Conservation (phyloP, 2,329 filamentous ascomycete genomes). For the Penicillium sp. region DNA sequence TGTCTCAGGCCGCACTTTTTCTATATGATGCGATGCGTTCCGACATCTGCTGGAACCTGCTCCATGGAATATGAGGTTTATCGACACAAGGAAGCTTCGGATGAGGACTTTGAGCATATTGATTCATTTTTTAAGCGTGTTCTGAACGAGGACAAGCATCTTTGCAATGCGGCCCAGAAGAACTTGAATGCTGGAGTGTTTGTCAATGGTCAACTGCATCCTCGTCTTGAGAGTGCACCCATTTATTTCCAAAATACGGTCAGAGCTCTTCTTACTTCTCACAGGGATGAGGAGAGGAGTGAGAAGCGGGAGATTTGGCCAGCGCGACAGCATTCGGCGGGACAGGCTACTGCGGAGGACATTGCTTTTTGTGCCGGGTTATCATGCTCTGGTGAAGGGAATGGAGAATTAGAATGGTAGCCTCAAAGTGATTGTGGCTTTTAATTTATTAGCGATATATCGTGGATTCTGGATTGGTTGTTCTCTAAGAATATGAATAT, state of each 20-base stretch:
- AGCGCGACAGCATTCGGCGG: slow-evolving; percentile 35
- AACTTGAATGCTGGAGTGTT: slow-evolving; percentile 64
- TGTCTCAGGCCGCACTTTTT: slow-evolving; percentile 55
- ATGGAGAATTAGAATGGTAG: slow-evolving; percentile 17
- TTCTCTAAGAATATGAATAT: neutral
- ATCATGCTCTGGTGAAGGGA: slow-evolving; percentile 10
- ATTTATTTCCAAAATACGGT: slow-evolving; percentile 58
- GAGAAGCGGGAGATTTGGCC: slow-evolving; percentile 54
- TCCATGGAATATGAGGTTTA: slow-evolving; percentile 65
- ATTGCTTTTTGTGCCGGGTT: slow-evolving; percentile 29
- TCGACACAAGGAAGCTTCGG: slow-evolving; percentile 58
- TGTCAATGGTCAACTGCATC: slow-evolving; percentile 63
- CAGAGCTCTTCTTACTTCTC: slow-evolving; percentile 49
- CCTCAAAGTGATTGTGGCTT: neutral
- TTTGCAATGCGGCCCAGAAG: slow-evolving; percentile 59
- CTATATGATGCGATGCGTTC: slow-evolving; percentile 64
- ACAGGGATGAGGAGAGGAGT: slow-evolving; percentile 48
- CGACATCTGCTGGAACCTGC: slow-evolving; percentile 51
- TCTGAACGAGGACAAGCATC: slow-evolving; percentile 64
- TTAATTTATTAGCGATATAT: neutral
- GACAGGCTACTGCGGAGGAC: slow-evolving; percentile 28
- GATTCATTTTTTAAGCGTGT: slow-evolving; percentile 63
- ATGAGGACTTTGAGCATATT: slow-evolving; percentile 59
- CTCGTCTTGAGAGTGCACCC: slow-evolving; percentile 59
- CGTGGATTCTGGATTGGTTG: neutral